Percentiles rank a stretch among this genome's conserved stretches.
Conservation (phyloP, 2,329 filamentous ascomycete species). For the Dactylellina haptotyla region DNA sequence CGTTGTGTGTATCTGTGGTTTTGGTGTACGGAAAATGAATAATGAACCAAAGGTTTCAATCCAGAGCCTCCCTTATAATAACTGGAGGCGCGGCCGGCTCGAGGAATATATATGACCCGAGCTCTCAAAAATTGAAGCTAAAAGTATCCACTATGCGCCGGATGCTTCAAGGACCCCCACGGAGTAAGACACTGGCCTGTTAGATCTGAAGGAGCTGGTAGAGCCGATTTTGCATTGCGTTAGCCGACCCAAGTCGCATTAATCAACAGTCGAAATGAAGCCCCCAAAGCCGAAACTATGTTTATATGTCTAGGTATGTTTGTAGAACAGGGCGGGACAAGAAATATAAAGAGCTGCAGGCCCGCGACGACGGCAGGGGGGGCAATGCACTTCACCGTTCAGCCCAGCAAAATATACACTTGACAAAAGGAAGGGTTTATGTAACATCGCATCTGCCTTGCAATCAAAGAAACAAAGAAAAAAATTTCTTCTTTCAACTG, state of each 20-base stretch:
- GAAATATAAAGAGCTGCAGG: neutral
- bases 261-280: conserved; percentile 33
- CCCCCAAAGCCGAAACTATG: conserved; percentile 14
- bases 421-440: conserved; percentile 19
- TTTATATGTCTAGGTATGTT: conserved; percentile 33
- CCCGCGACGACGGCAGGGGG: conserved; percentile 4
- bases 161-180: conserved; percentile 32
- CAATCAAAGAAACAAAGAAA: conserved; percentile 22
- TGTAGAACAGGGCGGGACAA: conserved; percentile 20
- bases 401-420: conserved; percentile 7
- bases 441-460: conserved; percentile 47
- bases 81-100: conserved; percentile 22
- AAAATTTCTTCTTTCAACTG: conserved; percentile 18
- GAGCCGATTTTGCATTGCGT: conserved; percentile 14
- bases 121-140: conserved; percentile 22
- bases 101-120: conserved; percentile 40
- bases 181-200: neutral
- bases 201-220: conserved; percentile 11
- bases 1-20: neutral
- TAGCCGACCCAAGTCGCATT: conserved; percentile 26
- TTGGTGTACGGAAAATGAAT: neutral
- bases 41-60: conserved; percentile 11
- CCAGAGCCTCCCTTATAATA: neutral
- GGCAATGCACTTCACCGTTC: conserved; percentile 4
- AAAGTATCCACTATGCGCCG: conserved; percentile 38